These are phyloP conservation scores for Leucogyrophana mollusca DNA, from an alignment of 768 basidiomycete genomes.

Conservation along the genomic window DNA sequence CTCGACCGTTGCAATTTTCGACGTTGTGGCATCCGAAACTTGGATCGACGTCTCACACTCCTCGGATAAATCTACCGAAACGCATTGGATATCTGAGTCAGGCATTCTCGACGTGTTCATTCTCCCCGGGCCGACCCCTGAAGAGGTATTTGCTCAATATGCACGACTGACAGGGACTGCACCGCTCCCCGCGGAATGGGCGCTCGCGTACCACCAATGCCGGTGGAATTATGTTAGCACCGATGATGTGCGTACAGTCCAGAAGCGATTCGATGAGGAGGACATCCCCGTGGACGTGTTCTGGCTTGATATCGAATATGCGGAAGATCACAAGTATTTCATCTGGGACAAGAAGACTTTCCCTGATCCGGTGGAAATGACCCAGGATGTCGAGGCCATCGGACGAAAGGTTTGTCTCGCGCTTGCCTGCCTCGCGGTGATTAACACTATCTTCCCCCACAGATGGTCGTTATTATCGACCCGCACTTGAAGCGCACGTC, in stretches of 20 bases:
- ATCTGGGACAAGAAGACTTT: conserved; percentile 93
- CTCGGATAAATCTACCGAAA: conserved; percentile 66
- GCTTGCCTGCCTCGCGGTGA: background rate
- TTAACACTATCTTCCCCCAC: conserved; percentile 1
- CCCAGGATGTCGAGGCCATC: conserved; percentile 78
- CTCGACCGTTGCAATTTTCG: conserved; percentile 89
- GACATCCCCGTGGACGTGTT: conserved; percentile 96
- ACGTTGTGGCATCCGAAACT: conserved; percentile 86
- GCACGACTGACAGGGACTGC: conserved; percentile 80
- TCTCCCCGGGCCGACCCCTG: conserved; percentile 86
- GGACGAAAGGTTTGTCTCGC: conserved; percentile 69
- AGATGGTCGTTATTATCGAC: conserved; percentile 99
- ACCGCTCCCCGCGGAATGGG: conserved; percentile 87
- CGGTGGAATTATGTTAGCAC: conserved; percentile 97
- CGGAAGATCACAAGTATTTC: conserved; percentile 94
- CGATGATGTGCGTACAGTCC: conserved; percentile 82
- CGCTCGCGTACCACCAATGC: conserved; percentile 95
- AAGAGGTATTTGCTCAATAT: conserved; percentile 84
- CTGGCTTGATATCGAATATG: conserved; percentile 97
- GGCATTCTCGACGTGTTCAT: conserved; percentile 95
- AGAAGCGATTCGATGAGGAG: conserved; percentile 87
- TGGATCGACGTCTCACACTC: conserved; percentile 90
- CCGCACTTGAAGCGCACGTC: conserved; percentile 89
- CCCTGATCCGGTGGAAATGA: conserved; percentile 94
- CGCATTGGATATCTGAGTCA: conserved; percentile 98